These are phyloP conservation scores for Diaporthe helianthi DNA, from an alignment of 2,329 filamentous ascomycete genomes.

Conservation along the genomic window DNA sequence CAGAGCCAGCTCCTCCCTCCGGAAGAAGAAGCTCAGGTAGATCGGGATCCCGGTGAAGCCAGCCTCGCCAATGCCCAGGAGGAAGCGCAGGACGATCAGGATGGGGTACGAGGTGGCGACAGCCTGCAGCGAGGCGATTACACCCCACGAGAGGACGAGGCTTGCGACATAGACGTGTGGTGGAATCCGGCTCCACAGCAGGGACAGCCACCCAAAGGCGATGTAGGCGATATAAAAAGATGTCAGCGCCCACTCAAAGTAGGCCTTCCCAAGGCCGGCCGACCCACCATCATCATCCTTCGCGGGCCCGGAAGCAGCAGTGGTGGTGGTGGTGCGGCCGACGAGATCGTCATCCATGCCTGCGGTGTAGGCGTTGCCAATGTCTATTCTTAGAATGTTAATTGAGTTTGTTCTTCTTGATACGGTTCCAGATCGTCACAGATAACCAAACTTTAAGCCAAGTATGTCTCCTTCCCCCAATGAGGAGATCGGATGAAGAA, in stretches of 20 bases:
- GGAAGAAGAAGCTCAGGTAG: conserved; percentile 71
- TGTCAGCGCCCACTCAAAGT: conserved; percentile 67
- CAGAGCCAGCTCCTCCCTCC: conserved; percentile 77
- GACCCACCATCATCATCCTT: conserved; percentile 51
- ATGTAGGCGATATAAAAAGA: conserved; percentile 71
- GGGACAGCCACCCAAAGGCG: conserved; percentile 68
- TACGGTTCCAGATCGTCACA: conserved; percentile 2
- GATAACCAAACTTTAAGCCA: neutral
- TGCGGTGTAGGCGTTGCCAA: conserved; percentile 68
- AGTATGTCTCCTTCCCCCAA: neutral
- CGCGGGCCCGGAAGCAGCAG: neutral
- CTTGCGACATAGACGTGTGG: conserved; percentile 65
- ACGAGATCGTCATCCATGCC: conserved; percentile 68
- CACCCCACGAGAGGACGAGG: conserved; percentile 80
- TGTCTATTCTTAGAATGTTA: conserved; percentile 51
- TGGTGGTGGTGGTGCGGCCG: neutral
- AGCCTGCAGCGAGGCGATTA: conserved; percentile 77
- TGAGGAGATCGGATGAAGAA: neutral
- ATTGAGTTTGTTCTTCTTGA: neutral
- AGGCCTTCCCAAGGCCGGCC: conserved; percentile 51
- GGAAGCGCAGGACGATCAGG: conserved; percentile 60
- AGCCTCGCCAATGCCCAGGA: conserved; percentile 70
- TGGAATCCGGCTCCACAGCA: conserved; percentile 66
- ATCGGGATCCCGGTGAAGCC: conserved; percentile 70
- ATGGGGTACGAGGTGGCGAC: conserved; percentile 68